These are phyloP conservation scores for Setaria italica DNA, from an alignment of 202 grass and related monocot species.

Conservation along the genomic window DNA sequence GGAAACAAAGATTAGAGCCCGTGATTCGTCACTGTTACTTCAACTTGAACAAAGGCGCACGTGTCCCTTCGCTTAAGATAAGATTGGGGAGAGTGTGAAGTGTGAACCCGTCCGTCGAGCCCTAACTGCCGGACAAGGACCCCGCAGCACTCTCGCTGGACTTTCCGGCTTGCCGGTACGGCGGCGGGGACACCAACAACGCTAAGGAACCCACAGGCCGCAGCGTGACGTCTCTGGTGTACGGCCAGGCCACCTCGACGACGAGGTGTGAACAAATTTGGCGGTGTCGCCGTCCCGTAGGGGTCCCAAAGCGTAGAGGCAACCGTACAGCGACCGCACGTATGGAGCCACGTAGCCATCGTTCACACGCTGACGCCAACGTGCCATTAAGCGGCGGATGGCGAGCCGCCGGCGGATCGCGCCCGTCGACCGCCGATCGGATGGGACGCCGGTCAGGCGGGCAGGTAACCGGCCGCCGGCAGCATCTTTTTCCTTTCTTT, in stretches of 20 bases:
- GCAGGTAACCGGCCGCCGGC: background rate
- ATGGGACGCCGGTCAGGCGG: background rate
- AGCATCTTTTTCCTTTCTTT: background rate
- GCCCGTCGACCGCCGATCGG: background rate
- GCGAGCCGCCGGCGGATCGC: conserved; percentile 16
- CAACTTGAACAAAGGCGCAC: too few species aligned
- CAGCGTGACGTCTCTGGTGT: background rate
- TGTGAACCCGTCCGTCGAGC: conserved; percentile 33
- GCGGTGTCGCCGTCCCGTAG: background rate
- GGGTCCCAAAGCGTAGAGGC: background rate
- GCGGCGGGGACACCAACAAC: background rate
- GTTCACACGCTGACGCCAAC: conserved; percentile 41
- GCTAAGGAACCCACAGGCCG: background rate
- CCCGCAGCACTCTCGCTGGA: background rate
- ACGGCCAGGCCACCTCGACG: conserved; percentile 3
- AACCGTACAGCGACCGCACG: conserved; percentile 6
- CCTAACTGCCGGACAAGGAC: conserved; percentile 46
- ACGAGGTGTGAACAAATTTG: background rate
- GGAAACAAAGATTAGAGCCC: too few species aligned
- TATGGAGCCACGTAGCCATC: background rate
- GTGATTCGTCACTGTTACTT: too few species aligned
- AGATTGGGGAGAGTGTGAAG: background rate
- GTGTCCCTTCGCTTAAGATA: background rate
- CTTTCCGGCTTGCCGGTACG: conserved; percentile 14
- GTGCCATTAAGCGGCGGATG: background rate